phyloP scores from a whole-genome alignment of 192 early-diverging fungal species.

The Coemansia sp. region DNA sequence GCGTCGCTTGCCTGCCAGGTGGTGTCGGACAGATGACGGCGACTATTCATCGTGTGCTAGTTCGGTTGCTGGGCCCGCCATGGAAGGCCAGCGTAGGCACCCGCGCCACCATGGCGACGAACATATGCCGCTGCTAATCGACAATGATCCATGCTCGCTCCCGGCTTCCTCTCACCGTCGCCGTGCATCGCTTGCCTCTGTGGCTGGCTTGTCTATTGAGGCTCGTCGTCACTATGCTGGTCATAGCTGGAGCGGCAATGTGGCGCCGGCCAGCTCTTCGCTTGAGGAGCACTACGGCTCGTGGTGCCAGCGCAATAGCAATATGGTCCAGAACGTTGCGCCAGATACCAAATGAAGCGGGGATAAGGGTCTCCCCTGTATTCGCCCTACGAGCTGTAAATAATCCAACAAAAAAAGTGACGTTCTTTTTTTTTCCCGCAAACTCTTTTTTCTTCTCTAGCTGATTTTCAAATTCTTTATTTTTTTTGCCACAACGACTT shows the following conservation, averaged over 20 bases:
- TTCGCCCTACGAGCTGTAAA: neutral
- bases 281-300: conserved; percentile 53
- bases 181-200: conserved; percentile 5
- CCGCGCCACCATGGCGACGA: conserved; percentile 19
- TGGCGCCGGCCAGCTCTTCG: conserved; percentile 11
- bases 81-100: neutral
- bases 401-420: neutral
- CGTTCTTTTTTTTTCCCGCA: neutral
- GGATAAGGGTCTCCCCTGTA: neutral
- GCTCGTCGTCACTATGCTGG: neutral
- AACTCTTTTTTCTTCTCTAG: neutral
- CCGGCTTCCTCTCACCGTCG: conserved; percentile 1
- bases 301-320: conserved; percentile 42
- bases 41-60: conserved; percentile 19
- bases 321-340: conserved; percentile 24
- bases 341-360: neutral
- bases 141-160: conserved; percentile 46
- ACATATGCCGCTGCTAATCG: conserved; percentile 48
- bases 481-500: neutral
- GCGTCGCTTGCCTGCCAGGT: conserved; percentile 23
- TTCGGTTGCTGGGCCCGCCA: neutral
- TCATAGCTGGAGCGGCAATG: conserved; percentile 3
- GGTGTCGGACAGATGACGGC: conserved; percentile 9
- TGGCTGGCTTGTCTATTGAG: conserved; percentile 1
- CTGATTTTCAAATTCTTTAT: neutral